Percentiles rank a stretch among this genome's conserved stretches.
These are phyloP conservation scores for Penicillium glabrum DNA, from an alignment of 2,329 filamentous ascomycete genomes.

Conservation along the genomic window DNA sequence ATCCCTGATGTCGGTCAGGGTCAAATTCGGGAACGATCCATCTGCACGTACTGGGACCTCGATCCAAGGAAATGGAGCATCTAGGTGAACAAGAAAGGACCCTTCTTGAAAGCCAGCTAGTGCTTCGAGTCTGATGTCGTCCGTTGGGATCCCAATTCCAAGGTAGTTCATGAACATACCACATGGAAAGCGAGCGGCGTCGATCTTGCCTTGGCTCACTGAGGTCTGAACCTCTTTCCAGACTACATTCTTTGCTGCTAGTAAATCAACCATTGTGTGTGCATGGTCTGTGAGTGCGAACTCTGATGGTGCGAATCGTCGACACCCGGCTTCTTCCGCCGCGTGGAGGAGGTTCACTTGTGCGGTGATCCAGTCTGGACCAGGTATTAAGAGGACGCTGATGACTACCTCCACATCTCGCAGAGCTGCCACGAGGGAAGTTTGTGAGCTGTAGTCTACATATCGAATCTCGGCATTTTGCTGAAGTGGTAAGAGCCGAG, in stretches of 20 bases:
- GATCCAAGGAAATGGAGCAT: slow-evolving; percentile 21
- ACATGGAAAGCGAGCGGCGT: slow-evolving; percentile 30
- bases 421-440: neutral
- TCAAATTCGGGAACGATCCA: slow-evolving; percentile 25
- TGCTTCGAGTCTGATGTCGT: neutral
- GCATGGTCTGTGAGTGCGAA: slow-evolving; percentile 31
- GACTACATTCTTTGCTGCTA: slow-evolving; percentile 13
- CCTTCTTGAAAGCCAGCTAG: neutral
- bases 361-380: slow-evolving; percentile 21
- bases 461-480: neutral
- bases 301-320: slow-evolving; percentile 48
- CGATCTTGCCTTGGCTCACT: slow-evolving; percentile 20
- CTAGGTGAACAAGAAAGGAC: slow-evolving; percentile 16
- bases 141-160: slow-evolving; percentile 22
- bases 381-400: slow-evolving; percentile 4
- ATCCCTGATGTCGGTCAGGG: slow-evolving; percentile 34
- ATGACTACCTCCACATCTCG: neutral
- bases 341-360: slow-evolving; percentile 46
- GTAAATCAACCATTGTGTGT: slow-evolving; percentile 20
- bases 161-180: slow-evolving; percentile 40
- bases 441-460: neutral
- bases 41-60: slow-evolving; percentile 25
- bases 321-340: slow-evolving; percentile 44
- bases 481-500: neutral
- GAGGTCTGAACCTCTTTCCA: slow-evolving; percentile 26